Evolutionary conservation across 2,329 filamentous ascomycete species (phyloP), one percentile per base, ranked within the genome.

Genomic region (Aspergillus sp.): DNA sequence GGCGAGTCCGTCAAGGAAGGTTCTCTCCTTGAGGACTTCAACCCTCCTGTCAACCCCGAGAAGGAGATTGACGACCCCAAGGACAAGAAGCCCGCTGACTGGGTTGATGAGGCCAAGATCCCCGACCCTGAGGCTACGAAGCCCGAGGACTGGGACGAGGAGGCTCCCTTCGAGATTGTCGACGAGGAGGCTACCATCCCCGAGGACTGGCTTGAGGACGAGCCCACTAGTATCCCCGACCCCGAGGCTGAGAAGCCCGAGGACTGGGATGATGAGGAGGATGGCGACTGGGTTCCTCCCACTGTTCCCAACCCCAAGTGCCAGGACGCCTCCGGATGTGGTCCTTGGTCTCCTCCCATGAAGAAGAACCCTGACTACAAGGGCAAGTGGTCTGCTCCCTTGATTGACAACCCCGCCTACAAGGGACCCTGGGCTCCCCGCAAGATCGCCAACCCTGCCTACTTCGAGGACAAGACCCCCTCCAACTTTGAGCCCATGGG

Each of bases 181-280:
- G 95, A 99, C 65, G 91, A 95, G 83, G 90, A 93, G 70, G 95
- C 95, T 61, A 89, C 87, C 70, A 91, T 89, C 83, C 95, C 95
- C 54, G 93, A 91, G 69, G 95, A 98, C 81, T 99, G 95, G 95
- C 89, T 99, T 64, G 94, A 92, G 78, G 83, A 92, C 65, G 95
- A 98, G 84, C 87, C 93, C 67, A 81, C 85, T 65, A 90, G 87
- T 67, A 83, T 98, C 63, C 86, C 93, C 60, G 95, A 99, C 82
- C 95, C 95, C 58, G 92, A 97, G 82, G 92, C 94, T 55, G 85
- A 91, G 83, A 99, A 98, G 89, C 95, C 95, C 65, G 93, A 97
- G 82, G 95, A 98, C 78, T 99, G 95, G 95, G 94, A 97, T 81
- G 94, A 99, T 62, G 95, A 99, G 84, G 95, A 99, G 83, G 95